Evolutionary conservation across 2,329 filamentous ascomycete genomes (phyloP).

Genomic region (Aureobasidium sp.): DNA sequence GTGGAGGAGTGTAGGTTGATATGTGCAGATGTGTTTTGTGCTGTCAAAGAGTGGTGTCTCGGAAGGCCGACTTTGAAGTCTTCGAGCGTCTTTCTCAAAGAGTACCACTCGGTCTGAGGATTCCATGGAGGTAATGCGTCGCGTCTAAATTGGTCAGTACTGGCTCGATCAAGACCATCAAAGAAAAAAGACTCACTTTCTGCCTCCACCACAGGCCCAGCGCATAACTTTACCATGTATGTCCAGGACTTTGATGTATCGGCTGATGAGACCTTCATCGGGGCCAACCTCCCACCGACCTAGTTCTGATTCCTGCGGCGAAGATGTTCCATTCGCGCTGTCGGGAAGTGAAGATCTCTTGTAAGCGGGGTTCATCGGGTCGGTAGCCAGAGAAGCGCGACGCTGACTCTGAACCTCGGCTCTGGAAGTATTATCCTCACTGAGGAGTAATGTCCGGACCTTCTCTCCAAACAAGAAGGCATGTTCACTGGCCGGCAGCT

Average conservation of each 20-base stretch:
- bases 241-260: slow-evolving; percentile 48
- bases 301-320: slow-evolving; percentile 33
- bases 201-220: slow-evolving; percentile 53
- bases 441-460: slow-evolving; percentile 46
- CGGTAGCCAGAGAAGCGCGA: slow-evolving; percentile 41
- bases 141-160: slow-evolving; percentile 43
- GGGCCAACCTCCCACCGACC: slow-evolving; percentile 48
- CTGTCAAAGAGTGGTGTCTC: slow-evolving; percentile 50
- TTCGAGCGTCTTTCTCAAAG: slow-evolving; percentile 46
- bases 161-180: not conserved
- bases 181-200: slow-evolving; percentile 36
- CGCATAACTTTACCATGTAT: slow-evolving; percentile 50
- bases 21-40: slow-evolving; percentile 58
- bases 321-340: not conserved
- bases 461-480: slow-evolving; percentile 57
- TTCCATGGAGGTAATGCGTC: slow-evolving; percentile 55
- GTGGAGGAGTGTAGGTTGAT: slow-evolving; percentile 57
- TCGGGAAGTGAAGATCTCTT: slow-evolving; percentile 14
- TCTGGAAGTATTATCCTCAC: slow-evolving; percentile 31
- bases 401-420: slow-evolving; percentile 36
- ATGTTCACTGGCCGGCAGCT: slow-evolving; percentile 60
- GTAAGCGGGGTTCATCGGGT: slow-evolving; percentile 18
- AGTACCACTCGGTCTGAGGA: slow-evolving; percentile 46
- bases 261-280: slow-evolving; percentile 41
- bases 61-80: slow-evolving; percentile 51